These are phyloP conservation scores for Oidium heveae DNA, from an alignment of 2,329 filamentous ascomycete genomes.

Conservation along the genomic window DNA sequence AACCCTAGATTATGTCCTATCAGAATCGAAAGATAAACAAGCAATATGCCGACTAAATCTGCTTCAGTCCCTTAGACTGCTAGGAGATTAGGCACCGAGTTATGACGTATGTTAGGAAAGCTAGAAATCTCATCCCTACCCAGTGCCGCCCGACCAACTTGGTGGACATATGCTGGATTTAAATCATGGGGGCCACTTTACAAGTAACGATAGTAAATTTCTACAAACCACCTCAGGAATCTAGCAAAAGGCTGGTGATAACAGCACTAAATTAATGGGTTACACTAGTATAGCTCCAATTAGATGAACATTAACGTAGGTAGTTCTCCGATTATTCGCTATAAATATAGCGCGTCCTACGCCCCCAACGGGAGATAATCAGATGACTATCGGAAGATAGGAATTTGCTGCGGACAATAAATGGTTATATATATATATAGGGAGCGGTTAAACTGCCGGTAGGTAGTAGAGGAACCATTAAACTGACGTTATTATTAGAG, in stretches of 20 bases:
- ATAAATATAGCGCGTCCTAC: too few species aligned
- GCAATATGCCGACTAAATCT: background rate
- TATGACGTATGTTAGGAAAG: background rate
- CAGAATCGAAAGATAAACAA: background rate
- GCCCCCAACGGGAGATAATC: too few species aligned
- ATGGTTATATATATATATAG: too few species aligned
- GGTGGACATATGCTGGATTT: background rate
- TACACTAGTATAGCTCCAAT: too few species aligned
- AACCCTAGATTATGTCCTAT: background rate
- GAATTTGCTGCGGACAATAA: too few species aligned
- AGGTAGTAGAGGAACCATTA: too few species aligned
- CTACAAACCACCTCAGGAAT: background rate
- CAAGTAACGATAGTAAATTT: background rate
- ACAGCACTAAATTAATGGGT: background rate
- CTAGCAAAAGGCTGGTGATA: background rate
- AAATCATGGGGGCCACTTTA: background rate
- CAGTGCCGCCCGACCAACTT: background rate
- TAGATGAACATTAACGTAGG: too few species aligned
- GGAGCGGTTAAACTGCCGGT: too few species aligned
- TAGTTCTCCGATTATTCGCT: too few species aligned
- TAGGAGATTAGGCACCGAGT: background rate
- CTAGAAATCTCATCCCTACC: background rate
- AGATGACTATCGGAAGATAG: too few species aligned
- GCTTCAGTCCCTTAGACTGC: background rate
- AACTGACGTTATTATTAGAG: too few species aligned